Evolutionary conservation across 2,329 filamentous ascomycete genomes (phyloP).

Genomic region (Verticillium zaregamsianum): DNA sequence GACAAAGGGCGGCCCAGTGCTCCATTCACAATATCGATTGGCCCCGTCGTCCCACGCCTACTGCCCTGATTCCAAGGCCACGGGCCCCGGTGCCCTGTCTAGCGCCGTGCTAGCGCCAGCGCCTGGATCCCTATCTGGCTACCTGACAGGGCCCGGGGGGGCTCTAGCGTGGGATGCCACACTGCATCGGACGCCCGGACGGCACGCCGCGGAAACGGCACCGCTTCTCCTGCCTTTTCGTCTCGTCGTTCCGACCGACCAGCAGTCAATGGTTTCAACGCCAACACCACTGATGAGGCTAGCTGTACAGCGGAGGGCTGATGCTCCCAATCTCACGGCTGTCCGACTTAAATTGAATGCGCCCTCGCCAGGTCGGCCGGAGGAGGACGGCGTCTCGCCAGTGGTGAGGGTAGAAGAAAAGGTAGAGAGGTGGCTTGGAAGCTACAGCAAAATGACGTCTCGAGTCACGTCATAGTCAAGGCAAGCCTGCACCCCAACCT

Average conservation of each 20-base stretch:
- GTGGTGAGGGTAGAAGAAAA: not conserved
- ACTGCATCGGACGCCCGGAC: not conserved
- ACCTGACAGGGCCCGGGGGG: not conserved
- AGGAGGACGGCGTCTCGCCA: not conserved
- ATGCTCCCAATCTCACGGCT: not conserved
- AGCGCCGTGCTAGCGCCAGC: not conserved
- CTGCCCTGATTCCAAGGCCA: not conserved
- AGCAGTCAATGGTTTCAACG: not conserved
- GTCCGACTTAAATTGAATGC: not conserved
- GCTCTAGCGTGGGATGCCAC: not conserved
- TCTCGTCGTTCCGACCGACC: not conserved
- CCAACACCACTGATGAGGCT: not conserved
- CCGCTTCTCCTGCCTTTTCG: not conserved
- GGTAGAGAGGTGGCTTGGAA: not conserved
- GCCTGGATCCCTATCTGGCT: not conserved
- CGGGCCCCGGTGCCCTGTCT: not conserved
- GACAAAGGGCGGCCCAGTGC: not conserved
- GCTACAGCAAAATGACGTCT: not conserved
- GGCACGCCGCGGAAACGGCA: not conserved
- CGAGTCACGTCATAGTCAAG: not conserved
- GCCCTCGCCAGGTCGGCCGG: not conserved
- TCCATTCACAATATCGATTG: not conserved
- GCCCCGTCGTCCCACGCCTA: not conserved
- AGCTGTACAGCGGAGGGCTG: not conserved
- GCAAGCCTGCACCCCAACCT: not conserved